phyloP scores from a whole-genome alignment of 2,329 filamentous ascomycete species.

The Ilyonectria robusta region DNA sequence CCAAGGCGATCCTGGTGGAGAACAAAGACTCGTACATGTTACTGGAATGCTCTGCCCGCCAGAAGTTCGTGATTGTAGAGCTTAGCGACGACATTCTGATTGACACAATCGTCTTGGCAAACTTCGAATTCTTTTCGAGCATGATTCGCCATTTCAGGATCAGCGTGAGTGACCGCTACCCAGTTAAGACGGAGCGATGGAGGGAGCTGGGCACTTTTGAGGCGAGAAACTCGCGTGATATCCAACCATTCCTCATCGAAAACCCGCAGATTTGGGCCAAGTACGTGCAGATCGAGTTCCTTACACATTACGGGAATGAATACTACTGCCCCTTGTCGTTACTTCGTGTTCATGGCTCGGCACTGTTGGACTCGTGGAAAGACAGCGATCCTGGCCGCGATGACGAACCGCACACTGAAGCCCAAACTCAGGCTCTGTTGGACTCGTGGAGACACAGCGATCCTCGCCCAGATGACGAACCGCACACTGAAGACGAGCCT shows the following conservation, averaged over 20 bases:
- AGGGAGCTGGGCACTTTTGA: conserved; percentile 89
- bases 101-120: conserved; percentile 96
- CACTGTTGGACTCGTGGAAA: too few relatives aligned
- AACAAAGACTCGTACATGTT: conserved; percentile 99
- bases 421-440: too few relatives aligned
- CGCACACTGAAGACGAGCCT: conserved; percentile 51
- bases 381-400: too few relatives aligned
- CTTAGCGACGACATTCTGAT: conserved; percentile 89
- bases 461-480: conserved; percentile 73
- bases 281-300: conserved; percentile 91
- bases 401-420: too few relatives aligned
- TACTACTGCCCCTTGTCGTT: conserved; percentile 96
- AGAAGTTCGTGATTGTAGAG: conserved; percentile 96
- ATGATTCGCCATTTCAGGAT: conserved; percentile 93
- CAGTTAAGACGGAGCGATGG: conserved; percentile 94
- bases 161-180: conserved; percentile 94
- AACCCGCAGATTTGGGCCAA: conserved; percentile 97
- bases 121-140: conserved; percentile 99
- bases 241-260: conserved; percentile 94
- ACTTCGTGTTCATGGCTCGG: conserved; percentile 92
- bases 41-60: conserved; percentile 86
- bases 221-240: conserved; percentile 91
- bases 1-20: conserved; percentile 90
- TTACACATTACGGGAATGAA: conserved; percentile 95
- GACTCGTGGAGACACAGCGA: conserved; percentile 93